These are phyloP conservation scores for Elasticomyces elasticus DNA, from an alignment of 495 filamentous ascomycete species.

Conservation along the genomic window DNA sequence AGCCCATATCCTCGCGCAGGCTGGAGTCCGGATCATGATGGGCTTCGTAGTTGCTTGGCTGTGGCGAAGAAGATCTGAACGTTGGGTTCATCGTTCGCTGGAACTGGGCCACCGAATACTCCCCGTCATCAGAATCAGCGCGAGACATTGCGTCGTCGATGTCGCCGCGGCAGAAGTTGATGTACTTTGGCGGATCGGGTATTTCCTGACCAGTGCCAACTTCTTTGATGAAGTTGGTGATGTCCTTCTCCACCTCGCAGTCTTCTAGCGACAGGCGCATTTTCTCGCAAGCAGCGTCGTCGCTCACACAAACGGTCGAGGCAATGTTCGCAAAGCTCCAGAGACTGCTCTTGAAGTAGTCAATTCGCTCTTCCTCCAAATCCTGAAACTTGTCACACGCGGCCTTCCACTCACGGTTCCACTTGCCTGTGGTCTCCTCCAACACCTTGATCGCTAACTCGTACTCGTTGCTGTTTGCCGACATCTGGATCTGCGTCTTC, in stretches of 20 bases:
- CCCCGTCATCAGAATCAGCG: slow-evolving; percentile 62
- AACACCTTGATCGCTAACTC: slow-evolving; percentile 82
- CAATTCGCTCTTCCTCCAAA: slow-evolving; percentile 90
- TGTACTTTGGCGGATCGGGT: slow-evolving; percentile 91
- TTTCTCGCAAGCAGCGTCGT: slow-evolving; percentile 94
- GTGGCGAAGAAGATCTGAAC: slow-evolving; percentile 83
- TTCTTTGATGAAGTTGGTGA: slow-evolving; percentile 79
- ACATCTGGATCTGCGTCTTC: slow-evolving; percentile 93
- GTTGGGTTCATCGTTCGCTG: slow-evolving; percentile 90
- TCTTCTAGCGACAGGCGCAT: slow-evolving; percentile 89
- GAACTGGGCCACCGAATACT: slow-evolving; percentile 90
- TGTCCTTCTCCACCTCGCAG: slow-evolving; percentile 95
- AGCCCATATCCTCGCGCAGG: slow-evolving; percentile 14
- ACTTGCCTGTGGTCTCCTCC: slow-evolving; percentile 90
- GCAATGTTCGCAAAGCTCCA: slow-evolving; percentile 97
- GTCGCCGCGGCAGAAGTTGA: slow-evolving; percentile 96
- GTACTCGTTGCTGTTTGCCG: slow-evolving; percentile 83
- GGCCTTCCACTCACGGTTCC: slow-evolving; percentile 97
- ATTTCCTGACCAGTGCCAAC: slow-evolving; percentile 92
- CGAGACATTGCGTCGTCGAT: slow-evolving; percentile 72
- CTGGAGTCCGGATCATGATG: slow-evolving; percentile 71
- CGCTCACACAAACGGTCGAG: slow-evolving; percentile 97
- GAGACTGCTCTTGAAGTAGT: slow-evolving; percentile 92
- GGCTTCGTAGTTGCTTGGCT: slow-evolving; percentile 76
- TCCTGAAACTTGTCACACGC: slow-evolving; percentile 99